Base-by-base conservation (phyloP, 441 rosid genomes). In the Monsonia emarginata region DNA sequence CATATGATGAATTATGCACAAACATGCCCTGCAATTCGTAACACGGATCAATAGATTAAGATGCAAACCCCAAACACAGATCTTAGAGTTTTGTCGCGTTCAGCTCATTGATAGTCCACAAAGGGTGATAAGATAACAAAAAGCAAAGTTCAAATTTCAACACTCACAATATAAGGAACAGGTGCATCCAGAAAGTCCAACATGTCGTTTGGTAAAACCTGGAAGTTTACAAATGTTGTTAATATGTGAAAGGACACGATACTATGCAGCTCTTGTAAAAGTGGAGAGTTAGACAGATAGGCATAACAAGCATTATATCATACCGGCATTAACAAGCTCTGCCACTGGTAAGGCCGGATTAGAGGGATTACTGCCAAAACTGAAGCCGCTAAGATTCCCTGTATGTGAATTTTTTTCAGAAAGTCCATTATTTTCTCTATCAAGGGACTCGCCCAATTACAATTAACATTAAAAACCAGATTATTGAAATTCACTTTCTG, bases 321-420 rank as follows among this genome's bases (percentile, higher is more conserved):
- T 81, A 94, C 98, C 74, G 97, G 96, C 95, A 94, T 94, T 74
- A 89, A 78, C 64, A 90, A 85, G 85, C 97, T 90, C 80, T 94
- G 98, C 97, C 97, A 94, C 68, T 81, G 95, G 81, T 84, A 94
- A 13, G 98, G 97, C 52, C 97, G 91, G 54, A 90, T 94, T 13
- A 89, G 64, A 65, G 98, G 93, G 75, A 89, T 75, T 48, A 90
- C 63, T 28, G 98, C 85, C 76, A 94, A 81, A 59, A 94, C 88
- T 57, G 82, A 80, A 59, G 97, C 97, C 73, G 97, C 87, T 71
- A 94, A 85, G 71, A 86, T 75, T 65, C 98, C 97, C 97, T 94
- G 81, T 68, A 64, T 30, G 66, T 72, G 40, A 67, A 68, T 71
- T 28, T 69, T 67, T 30, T 18, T 27, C 58, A 61, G 63, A 8